Evolutionary conservation across 1,284 basidiomycete species (phyloP).

Genomic region (Cryptococcus depauperatus): DNA sequence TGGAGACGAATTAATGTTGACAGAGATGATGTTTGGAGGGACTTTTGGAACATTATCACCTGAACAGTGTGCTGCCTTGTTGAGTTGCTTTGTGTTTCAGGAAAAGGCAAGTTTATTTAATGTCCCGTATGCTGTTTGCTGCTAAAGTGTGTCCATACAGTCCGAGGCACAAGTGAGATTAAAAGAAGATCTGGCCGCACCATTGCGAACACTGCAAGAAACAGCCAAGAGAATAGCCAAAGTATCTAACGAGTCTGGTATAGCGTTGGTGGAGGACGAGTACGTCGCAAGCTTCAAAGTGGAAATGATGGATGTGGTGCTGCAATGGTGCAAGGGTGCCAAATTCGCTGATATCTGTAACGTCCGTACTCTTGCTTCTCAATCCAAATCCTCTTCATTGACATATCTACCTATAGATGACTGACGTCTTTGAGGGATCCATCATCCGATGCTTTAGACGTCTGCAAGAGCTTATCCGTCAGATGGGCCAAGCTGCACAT

Average conservation of each 20-base stretch:
- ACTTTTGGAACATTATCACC: constrained; percentile 84
- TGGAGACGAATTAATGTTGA: constrained; percentile 91
- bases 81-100: constrained; percentile 94
- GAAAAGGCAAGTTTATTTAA: constrained; percentile 70
- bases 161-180: constrained; percentile 80
- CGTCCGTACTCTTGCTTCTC: constrained; percentile 47
- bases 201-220: constrained; percentile 90
- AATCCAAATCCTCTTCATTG: not conserved
- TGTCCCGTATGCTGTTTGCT: not conserved
- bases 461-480: constrained; percentile 84
- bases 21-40: constrained; percentile 96
- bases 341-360: constrained; percentile 95
- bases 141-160: constrained; percentile 48
- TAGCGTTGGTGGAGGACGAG: constrained; percentile 82
- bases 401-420: constrained; percentile 53
- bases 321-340: constrained; percentile 96
- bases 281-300: constrained; percentile 96
- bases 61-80: constrained; percentile 83
- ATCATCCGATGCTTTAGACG: constrained; percentile 90
- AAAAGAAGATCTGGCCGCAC: constrained; percentile 85
- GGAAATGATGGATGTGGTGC: constrained; percentile 93
- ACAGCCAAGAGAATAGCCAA: constrained; percentile 89
- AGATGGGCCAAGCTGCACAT: constrained; percentile 90
- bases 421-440: constrained; percentile 93
- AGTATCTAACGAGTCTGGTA: constrained; percentile 86